Percentiles rank a stretch among this genome's conserved stretches.
Evolutionary conservation across 2,329 filamentous ascomycete species (phyloP).

Genomic region (Ceratocystis destructans): DNA sequence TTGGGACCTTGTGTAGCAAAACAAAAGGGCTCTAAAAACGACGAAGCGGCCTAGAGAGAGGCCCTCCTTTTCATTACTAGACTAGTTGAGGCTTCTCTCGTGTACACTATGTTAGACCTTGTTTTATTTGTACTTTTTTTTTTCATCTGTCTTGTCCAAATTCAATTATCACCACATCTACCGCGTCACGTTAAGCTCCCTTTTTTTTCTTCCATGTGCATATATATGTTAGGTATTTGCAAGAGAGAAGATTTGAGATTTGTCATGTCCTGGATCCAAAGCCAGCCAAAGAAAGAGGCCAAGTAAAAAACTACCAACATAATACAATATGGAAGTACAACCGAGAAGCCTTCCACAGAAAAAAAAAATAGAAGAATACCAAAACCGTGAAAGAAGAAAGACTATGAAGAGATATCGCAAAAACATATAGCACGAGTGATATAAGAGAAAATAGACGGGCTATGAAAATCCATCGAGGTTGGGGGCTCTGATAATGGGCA

Average conservation of each 20-base stretch:
- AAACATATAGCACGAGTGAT: neutral
- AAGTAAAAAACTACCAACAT: conserved; percentile 5
- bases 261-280: neutral
- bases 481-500: neutral
- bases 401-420: neutral
- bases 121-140: conserved; percentile 18
- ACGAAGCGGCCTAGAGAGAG: neutral
- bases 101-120: conserved; percentile 18
- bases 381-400: neutral
- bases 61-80: neutral
- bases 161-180: neutral
- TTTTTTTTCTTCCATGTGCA: neutral
- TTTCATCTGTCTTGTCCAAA: neutral
- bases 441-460: neutral
- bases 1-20: neutral
- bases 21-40: neutral
- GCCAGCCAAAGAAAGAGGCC: neutral
- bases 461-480: neutral
- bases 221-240: neutral
- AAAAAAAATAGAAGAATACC: neutral
- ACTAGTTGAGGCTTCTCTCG: conserved; percentile 7
- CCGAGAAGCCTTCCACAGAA: conserved; percentile 4
- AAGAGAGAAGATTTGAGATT: neutral
- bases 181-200: neutral
- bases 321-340: neutral